Evolutionary conservation across 306 rosid species (phyloP), one percentile per base, ranked within the genome.

Genomic region (Rosa persica): DNA sequence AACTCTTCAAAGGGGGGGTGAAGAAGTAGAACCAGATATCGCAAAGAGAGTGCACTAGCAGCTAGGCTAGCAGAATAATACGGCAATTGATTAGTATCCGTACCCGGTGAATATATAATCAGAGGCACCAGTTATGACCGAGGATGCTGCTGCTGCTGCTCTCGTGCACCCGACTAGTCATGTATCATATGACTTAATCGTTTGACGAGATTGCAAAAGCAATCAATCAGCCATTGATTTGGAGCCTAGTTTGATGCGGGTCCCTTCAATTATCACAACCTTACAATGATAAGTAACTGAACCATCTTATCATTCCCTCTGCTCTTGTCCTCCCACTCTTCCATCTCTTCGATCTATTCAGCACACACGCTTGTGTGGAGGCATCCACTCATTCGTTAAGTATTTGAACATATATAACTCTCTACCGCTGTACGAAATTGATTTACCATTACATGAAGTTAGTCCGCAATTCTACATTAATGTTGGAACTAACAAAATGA

Each of bases 321-420:
- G 83, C 74, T 6, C 70, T 15, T 81, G 54, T 77, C 66, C 66
- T 67, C 65, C 55, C 22, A 11, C 64, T 17, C 40, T 78, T 62
- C 39, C 75, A 74, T 47, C 72, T 8, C 38, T 77, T 62, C 39
- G 61, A 76, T 70, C 74, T 72, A 51, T 75, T 80, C 89, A 75
- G 67, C 83, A 36, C 91, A 85, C 93, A 85, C 91, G 89, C 88
- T 84, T 86, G 89, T 80, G 78, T 79, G 60, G 78, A 75, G 64
- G 30, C 70, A 62, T 30, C 79, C 61, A 75, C 23, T 64, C 44
- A 17, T 16, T 64, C 44, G 67, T 20, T 15, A 62, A 62, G 22
- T 57, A n/a, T 1, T 57, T 57, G 30, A 57, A 57, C 62, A 10
- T 22, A 3, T 8, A 23, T 2, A n/a, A 55, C 61, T 8, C 46